Evolutionary conservation across 768 basidiomycete genomes (phyloP), one percentile per base, ranked within the genome.

Genomic region (Mycena pura): DNA sequence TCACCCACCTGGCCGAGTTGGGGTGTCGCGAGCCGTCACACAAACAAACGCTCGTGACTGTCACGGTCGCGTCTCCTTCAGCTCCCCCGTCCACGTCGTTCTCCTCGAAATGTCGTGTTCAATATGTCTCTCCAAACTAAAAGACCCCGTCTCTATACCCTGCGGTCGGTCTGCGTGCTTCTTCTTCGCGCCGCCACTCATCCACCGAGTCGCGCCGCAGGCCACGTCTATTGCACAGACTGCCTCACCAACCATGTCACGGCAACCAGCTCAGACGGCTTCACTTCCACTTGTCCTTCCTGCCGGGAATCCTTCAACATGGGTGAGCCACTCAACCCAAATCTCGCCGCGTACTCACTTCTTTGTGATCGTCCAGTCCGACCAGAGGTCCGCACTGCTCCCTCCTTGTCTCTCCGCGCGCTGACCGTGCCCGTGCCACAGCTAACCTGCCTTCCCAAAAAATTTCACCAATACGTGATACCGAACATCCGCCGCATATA

Each of bases 191-290:
- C 21, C 24, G 60, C 53, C 32, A 63, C 51, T 56, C 43, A 34
- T 5, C 2, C 45, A 24, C 21, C 38, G 32, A 48, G 39, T 44
- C 25, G 4, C 25, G 19, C 31, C 17, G 36, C 36, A 90, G 88
- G 88, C 19, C 88, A 90, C 63, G 74, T 90, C 14, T 86, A 86
- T 69, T 90, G 88, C 71, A 79, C 80, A 57, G 73, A 75, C 15
- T 90, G 88, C 62, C 76, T 90, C n/a, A 72, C 75, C 3, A 73
- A 71, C 44, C 71, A 79, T 48, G 77, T 80, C n/a, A 77, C 78
- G 48, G 64, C 70, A 0, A 73, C 76, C 10, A 64, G 67, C 11
- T 73, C 74, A 48, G 71, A 74, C 38, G 71, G 69, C 1, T 68
- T 76, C 54, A 76, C 74, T 50, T 75, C 83, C n/a, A 62, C 78